phyloP scores from a whole-genome alignment of 2,329 filamentous ascomycete species.

The Mycosphaerelloides madeirae region DNA sequence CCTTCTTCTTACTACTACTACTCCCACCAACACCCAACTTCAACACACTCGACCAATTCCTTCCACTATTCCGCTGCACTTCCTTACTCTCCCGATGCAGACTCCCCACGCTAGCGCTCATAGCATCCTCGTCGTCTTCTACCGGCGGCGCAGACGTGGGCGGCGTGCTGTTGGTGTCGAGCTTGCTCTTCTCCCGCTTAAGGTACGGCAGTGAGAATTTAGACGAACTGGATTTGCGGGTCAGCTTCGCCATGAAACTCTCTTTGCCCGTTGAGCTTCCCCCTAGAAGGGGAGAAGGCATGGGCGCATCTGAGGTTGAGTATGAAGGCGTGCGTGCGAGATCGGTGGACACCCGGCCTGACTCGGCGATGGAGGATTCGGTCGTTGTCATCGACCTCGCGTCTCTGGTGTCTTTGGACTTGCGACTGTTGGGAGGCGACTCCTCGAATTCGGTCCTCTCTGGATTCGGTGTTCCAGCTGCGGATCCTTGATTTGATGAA shows the following conservation, averaged over 20 bases:
- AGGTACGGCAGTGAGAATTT: constrained; percentile 40
- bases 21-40: constrained; percentile 35
- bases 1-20: constrained; percentile 26
- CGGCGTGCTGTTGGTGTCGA: constrained; percentile 21
- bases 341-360: constrained; percentile 25
- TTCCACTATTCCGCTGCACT: constrained; percentile 33
- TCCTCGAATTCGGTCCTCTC: constrained; percentile 30
- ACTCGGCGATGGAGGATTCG: constrained; percentile 29
- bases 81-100: constrained; percentile 36
- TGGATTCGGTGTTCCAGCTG: constrained; percentile 15
- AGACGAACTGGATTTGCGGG: constrained; percentile 43
- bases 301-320: constrained; percentile 38
- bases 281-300: constrained; percentile 32
- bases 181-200: constrained; percentile 34
- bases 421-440: constrained; percentile 35
- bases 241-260: constrained; percentile 47
- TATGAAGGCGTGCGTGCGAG: constrained; percentile 30
- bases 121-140: constrained; percentile 35
- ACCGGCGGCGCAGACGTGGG: constrained; percentile 20
- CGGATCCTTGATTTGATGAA: constrained; percentile 9
- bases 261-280: constrained; percentile 38
- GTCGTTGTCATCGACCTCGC: constrained; percentile 37
- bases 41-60: constrained; percentile 44
- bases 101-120: constrained; percentile 32
- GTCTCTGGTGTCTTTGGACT: constrained; percentile 42